Percentiles rank a stretch among this genome's conserved stretches.
Evolutionary conservation across 148 eudicot genomes (phyloP).

Genomic region (Agrostemma githago): DNA sequence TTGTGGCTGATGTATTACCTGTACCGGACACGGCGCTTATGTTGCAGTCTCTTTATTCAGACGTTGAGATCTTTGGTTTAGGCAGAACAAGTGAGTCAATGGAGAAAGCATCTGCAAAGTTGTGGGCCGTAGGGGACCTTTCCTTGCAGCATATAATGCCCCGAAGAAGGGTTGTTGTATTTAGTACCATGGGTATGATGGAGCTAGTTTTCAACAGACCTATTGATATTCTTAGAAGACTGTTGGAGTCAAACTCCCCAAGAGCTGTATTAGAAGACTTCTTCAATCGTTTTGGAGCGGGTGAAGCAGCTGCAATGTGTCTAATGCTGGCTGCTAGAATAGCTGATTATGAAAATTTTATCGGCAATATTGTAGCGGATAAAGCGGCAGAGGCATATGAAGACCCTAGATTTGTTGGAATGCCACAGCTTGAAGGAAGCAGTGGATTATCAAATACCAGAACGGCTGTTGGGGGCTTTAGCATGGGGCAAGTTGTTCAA

Average conservation of each 20-base stretch:
- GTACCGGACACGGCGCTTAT: slow-evolving; percentile 67
- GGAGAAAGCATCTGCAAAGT: slow-evolving; percentile 65
- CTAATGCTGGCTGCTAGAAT: slow-evolving; percentile 82
- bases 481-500: slow-evolving; percentile 99
- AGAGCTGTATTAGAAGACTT: slow-evolving; percentile 86
- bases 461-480: slow-evolving; percentile 84
- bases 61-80: slow-evolving; percentile 54
- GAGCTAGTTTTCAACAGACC: slow-evolving; percentile 92
- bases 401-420: slow-evolving; percentile 92
- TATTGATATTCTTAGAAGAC: slow-evolving; percentile 82
- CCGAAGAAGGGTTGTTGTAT: slow-evolving; percentile 77
- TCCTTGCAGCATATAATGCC: slow-evolving; percentile 91
- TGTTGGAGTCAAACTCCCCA: slow-evolving; percentile 84
- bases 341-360: slow-evolving; percentile 56
- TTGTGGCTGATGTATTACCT: slow-evolving; percentile 82
- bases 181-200: slow-evolving; percentile 99
- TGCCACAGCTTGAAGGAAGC: slow-evolving; percentile 91
- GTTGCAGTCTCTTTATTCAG: slow-evolving; percentile 84
- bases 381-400: slow-evolving; percentile 97
- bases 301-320: slow-evolving; percentile 96
- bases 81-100: slow-evolving; percentile 53
- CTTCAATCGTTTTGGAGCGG: slow-evolving; percentile 88
- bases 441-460: slow-evolving; percentile 73
- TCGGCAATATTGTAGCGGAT: slow-evolving; percentile 77
- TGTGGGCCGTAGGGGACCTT: slow-evolving; percentile 96